Evolutionary conservation across 805 yeast genomes (phyloP).

Genomic region (Starmerella roubikii): DNA sequence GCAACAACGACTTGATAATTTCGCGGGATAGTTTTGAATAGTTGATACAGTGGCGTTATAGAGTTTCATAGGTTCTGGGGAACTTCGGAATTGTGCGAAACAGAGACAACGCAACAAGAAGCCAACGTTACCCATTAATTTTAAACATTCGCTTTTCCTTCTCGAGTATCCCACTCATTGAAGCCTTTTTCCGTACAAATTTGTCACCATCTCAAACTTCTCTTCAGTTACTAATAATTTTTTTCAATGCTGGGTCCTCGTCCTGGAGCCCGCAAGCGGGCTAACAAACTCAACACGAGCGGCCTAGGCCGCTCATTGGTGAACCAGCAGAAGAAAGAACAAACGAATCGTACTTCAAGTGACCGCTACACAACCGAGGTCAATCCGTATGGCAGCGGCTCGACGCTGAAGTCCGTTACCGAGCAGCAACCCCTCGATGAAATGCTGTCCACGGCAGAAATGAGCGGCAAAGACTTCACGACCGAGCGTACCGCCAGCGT

Average conservation of each 20-base stretch:
- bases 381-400: constrained; percentile 50
- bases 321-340: constrained; percentile 41
- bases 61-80: no score
- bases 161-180: no score
- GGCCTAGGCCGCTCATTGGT: constrained; percentile 79
- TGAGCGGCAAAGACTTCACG: constrained; percentile 91
- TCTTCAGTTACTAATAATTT: no score
- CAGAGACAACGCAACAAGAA: no score
- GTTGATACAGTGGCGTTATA: no score
- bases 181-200: no score
- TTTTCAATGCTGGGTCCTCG: constrained; percentile 61
- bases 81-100: no score
- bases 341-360: constrained; percentile 68
- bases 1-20: background rate
- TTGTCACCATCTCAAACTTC: no score
- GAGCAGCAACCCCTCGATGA: constrained; percentile 92
- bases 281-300: constrained; percentile 39
- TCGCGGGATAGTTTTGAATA: no score
- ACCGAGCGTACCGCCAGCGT: constrained; percentile 79
- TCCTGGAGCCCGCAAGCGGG: constrained; percentile 69
- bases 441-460: constrained; percentile 84
- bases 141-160: no score
- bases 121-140: no score
- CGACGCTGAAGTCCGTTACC: constrained; percentile 80
- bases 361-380: constrained; percentile 64